phyloP scores from a whole-genome alignment of 2,329 filamentous ascomycete genomes.

The Setomelanomma holmii region DNA sequence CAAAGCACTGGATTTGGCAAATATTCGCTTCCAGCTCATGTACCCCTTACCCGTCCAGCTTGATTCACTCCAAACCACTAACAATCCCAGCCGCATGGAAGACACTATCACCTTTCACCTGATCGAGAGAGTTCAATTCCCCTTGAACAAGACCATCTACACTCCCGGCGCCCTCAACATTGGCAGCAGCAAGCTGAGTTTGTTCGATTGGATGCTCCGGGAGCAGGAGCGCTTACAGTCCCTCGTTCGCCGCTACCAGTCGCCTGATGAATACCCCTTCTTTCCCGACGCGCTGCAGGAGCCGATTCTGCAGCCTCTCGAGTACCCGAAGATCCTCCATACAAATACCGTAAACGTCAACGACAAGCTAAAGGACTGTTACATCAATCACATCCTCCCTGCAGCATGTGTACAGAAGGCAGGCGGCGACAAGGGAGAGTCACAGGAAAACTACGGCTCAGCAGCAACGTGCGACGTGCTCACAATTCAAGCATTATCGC shows the following conservation, averaged over 20 bases:
- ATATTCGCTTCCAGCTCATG: constrained; percentile 95
- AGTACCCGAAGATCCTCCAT: constrained; percentile 89
- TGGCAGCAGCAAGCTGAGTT: constrained; percentile 74
- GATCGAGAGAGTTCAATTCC: constrained; percentile 98
- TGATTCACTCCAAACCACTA: constrained; percentile 11
- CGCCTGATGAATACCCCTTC: constrained; percentile 97
- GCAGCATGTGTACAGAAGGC: constrained; percentile 79
- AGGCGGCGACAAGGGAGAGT: constrained; percentile 81
- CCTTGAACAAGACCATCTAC: constrained; percentile 89
- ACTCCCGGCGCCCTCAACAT: constrained; percentile 78
- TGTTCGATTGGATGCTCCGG: constrained; percentile 92
- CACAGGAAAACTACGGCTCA: constrained; percentile 93
- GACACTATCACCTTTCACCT: constrained; percentile 97
- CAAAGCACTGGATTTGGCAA: constrained; percentile 85
- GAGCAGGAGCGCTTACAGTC: constrained; percentile 93
- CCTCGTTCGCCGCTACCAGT: constrained; percentile 90
- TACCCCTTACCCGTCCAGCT: constrained; percentile 53
- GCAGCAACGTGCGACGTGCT: constrained; percentile 89
- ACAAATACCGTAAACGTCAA: constrained; percentile 92
- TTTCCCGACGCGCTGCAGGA: constrained; percentile 81
- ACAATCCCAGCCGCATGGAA: constrained; percentile 77
- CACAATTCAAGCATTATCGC: constrained; percentile 86
- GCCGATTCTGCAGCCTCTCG: constrained; percentile 84
- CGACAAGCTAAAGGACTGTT: constrained; percentile 81
- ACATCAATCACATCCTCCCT: constrained; percentile 83